Evolutionary conservation across 805 yeast species (phyloP).

Genomic region (Cyberlindnera sargentensis): DNA sequence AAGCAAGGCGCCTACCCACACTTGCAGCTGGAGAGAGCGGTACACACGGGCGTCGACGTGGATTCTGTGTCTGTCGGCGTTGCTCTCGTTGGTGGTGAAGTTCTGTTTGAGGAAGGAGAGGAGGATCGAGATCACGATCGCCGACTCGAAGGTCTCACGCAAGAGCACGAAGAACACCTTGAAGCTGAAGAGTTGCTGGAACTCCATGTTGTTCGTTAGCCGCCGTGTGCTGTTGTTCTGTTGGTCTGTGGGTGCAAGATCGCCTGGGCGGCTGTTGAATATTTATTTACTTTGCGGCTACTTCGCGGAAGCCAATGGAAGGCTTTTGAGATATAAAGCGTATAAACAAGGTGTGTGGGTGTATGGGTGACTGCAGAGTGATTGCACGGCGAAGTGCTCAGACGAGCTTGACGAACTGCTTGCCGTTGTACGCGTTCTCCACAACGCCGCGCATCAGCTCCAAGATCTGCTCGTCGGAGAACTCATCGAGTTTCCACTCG

Average conservation of each 20-base stretch:
- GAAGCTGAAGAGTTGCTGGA: conserved; percentile 28
- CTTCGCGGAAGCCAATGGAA: too few species aligned
- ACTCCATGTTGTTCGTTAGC: neutral
- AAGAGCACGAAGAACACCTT: conserved; percentile 79
- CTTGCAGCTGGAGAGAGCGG: conserved; percentile 50
- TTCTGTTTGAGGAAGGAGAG: conserved; percentile 90
- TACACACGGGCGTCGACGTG: conserved; percentile 31
- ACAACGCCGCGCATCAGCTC: conserved; percentile 30
- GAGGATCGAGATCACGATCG: conserved; percentile 83
- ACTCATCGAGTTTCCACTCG: conserved; percentile 22
- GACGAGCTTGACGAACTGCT: conserved; percentile 35
- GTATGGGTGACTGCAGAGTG: too few species aligned
- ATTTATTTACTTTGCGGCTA: too few species aligned
- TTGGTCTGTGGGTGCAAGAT: neutral
- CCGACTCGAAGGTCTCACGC: conserved; percentile 91
- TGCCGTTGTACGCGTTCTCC: conserved; percentile 33
- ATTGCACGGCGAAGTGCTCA: conserved; percentile 1
- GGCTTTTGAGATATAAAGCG: too few species aligned
- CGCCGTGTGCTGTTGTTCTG: neutral
- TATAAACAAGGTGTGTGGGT: too few species aligned
- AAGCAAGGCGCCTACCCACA: conserved; percentile 74
- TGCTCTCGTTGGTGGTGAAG: conserved; percentile 34
- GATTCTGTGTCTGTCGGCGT: conserved; percentile 6
- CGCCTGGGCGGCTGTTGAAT: too few species aligned
- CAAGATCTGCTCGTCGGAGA: conserved; percentile 31